phyloP scores from a whole-genome alignment of 2,329 filamentous ascomycete species.

The Apiospora saccharicola region DNA sequence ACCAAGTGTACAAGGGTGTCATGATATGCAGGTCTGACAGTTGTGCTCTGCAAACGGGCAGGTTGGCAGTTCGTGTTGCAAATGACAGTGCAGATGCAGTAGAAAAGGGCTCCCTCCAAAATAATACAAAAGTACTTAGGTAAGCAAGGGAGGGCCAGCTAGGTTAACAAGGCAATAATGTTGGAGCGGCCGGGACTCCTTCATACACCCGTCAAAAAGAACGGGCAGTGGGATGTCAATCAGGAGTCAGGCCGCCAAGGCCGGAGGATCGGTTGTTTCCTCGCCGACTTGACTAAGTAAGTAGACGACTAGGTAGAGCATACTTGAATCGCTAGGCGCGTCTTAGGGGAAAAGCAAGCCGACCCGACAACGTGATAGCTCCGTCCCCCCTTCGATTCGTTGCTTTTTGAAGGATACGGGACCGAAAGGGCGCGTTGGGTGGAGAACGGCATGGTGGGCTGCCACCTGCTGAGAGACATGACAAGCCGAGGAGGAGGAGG shows the following conservation, averaged over 20 bases:
- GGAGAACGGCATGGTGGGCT: neutral
- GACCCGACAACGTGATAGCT: neutral
- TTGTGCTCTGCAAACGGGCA: neutral
- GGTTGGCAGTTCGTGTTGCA: neutral
- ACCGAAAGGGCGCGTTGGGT: neutral
- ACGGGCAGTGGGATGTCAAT: neutral
- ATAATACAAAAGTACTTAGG: neutral
- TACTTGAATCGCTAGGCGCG: slow-evolving; percentile 15
- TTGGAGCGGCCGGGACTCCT: neutral
- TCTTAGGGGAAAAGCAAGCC: neutral
- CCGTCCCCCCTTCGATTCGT: neutral
- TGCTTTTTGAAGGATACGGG: slow-evolving; percentile 4
- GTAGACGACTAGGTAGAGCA: neutral
- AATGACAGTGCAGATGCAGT: neutral
- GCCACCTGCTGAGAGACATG: neutral
- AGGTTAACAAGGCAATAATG: neutral
- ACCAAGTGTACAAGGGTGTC: neutral
- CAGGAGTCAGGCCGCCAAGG: neutral
- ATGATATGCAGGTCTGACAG: slow-evolving; percentile 1
- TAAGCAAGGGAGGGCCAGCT: neutral
- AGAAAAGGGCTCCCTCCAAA: neutral
- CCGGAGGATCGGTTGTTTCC: neutral
- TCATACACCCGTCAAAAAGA: neutral
- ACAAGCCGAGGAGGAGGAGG: neutral
- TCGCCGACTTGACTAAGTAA: neutral